These are phyloP conservation scores for Bretziella fagacearum DNA, from an alignment of 2,329 filamentous ascomycete species.

Conservation along the genomic window DNA sequence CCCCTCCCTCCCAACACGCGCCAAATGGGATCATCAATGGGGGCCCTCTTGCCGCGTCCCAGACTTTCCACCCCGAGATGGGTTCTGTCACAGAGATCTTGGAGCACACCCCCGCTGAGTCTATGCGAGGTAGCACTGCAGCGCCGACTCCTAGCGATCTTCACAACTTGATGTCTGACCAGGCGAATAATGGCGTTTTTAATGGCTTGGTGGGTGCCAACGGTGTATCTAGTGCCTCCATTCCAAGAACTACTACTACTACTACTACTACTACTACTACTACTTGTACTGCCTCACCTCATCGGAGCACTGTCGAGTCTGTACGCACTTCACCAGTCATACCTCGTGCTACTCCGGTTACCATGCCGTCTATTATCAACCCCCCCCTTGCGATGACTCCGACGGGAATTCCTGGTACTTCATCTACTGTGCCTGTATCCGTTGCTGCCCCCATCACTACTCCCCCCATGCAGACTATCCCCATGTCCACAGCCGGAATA, in stretches of 20 bases:
- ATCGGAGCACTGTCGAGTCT: slow-evolving; percentile 1
- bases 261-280: neutral
- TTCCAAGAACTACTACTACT: slow-evolving; percentile 17
- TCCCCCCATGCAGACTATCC: slow-evolving; percentile 15
- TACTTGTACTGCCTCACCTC: neutral
- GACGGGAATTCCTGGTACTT: slow-evolving; percentile 2
- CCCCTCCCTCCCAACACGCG: slow-evolving; percentile 21
- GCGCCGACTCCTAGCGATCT: neutral
- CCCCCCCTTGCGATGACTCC: slow-evolving; percentile 18
- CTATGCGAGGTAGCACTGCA: neutral
- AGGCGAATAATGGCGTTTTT: neutral
- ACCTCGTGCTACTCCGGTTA: slow-evolving; percentile 13
- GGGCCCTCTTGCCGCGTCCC: slow-evolving; percentile 20
- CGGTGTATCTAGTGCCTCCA: too few species aligned
- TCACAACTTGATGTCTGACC: neutral
- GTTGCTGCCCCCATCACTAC: slow-evolving; percentile 17
- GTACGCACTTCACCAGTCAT: neutral
- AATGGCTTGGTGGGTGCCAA: neutral
- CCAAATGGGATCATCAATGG: neutral
- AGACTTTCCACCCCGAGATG: slow-evolving; percentile 25
- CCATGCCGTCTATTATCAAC: too few species aligned
- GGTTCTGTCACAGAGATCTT: slow-evolving; percentile 44
- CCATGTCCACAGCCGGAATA: slow-evolving; percentile 1
- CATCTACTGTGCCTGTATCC: slow-evolving; percentile 6
- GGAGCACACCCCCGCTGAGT: slow-evolving; percentile 30